Conservation (phyloP, 495 filamentous ascomycete genomes). For the Parachaetomium inaequale region DNA sequence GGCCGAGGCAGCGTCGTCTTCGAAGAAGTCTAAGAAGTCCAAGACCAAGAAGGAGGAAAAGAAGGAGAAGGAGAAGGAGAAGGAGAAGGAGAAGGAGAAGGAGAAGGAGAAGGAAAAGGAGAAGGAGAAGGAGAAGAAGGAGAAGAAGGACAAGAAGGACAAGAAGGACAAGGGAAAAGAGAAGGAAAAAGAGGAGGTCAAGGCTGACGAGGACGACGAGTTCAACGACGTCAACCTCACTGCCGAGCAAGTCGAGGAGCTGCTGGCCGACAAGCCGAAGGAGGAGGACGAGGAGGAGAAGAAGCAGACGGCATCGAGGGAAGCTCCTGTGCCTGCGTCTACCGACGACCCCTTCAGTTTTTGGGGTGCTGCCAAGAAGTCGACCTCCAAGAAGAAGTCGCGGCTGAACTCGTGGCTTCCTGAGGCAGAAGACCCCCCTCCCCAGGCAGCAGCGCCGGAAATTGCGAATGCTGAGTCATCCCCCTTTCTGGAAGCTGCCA, state of each 20-base stretch:
- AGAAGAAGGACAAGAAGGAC: conserved; percentile 20
- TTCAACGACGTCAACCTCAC: conserved; percentile 42
- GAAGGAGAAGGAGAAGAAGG: conserved; percentile 20
- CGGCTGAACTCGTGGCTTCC: conserved; percentile 18
- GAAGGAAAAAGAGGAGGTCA: conserved; percentile 20
- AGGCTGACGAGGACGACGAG: conserved; percentile 27
- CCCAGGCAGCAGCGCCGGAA: conserved; percentile 24
- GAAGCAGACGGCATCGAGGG: conserved; percentile 2
- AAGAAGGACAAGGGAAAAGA: conserved; percentile 17
- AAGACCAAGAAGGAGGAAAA: conserved; percentile 27
- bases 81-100: conserved; percentile 33
- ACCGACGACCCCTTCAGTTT: conserved; percentile 42
- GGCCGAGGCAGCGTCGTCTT: conserved; percentile 32
- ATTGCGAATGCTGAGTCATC: conserved; percentile 43
- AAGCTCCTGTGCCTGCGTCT: conserved; percentile 12
- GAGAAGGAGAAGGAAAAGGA: conserved; percentile 21
- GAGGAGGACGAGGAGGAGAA: conserved; percentile 31
- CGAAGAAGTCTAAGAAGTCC: conserved; percentile 43
- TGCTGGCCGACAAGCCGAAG: conserved; percentile 25
- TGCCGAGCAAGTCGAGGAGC: conserved; percentile 37
- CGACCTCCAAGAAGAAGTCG: conserved; percentile 30
- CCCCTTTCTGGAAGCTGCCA: conserved; percentile 37
- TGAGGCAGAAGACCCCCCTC: conserved; percentile 14
- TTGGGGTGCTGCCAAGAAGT: conserved; percentile 45
- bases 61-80: conserved; percentile 31